These are phyloP conservation scores for Sclerotinia subarctica DNA, from an alignment of 2,329 filamentous ascomycete species.

Conservation along the genomic window DNA sequence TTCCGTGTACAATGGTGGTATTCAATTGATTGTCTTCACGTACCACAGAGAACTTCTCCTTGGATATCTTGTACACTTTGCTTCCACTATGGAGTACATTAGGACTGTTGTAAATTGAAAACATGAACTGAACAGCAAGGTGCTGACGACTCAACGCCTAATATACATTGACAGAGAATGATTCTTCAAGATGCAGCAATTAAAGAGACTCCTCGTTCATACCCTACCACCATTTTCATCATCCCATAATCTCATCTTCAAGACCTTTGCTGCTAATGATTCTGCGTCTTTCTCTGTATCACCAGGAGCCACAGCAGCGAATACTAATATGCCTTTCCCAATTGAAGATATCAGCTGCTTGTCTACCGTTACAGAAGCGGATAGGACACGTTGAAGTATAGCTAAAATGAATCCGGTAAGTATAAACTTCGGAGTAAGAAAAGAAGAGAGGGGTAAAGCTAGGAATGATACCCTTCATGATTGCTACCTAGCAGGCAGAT, in stretches of 20 bases:
- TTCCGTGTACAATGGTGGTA: background rate
- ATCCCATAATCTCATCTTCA: slow-evolving; percentile 87
- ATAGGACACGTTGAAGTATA: slow-evolving; percentile 89
- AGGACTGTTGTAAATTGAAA: slow-evolving; percentile 18
- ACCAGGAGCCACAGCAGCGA: slow-evolving; percentile 85
- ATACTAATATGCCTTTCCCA: slow-evolving; percentile 82
- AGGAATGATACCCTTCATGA: slow-evolving; percentile 41
- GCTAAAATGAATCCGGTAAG: slow-evolving; percentile 50
- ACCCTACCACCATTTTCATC: slow-evolving; percentile 38
- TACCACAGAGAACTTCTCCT: slow-evolving; percentile 93
- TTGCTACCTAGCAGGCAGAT: background rate
- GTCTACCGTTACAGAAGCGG: slow-evolving; percentile 93
- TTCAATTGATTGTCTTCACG: slow-evolving; percentile 16
- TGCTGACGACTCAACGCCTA: background rate
- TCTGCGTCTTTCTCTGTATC: slow-evolving; percentile 89
- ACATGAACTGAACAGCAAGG: background rate
- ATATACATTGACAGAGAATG: background rate
- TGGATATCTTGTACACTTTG: slow-evolving; percentile 80
- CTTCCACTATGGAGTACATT: slow-evolving; percentile 67
- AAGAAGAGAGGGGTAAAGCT: background rate
- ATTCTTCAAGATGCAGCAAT: background rate
- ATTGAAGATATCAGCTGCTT: slow-evolving; percentile 87
- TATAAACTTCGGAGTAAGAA: slow-evolving; percentile 19
- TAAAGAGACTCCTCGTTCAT: slow-evolving; percentile 21
- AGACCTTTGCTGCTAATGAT: slow-evolving; percentile 74